Evolutionary conservation across 441 rosid species (phyloP).

Genomic region (Francoa sonchifolia): DNA sequence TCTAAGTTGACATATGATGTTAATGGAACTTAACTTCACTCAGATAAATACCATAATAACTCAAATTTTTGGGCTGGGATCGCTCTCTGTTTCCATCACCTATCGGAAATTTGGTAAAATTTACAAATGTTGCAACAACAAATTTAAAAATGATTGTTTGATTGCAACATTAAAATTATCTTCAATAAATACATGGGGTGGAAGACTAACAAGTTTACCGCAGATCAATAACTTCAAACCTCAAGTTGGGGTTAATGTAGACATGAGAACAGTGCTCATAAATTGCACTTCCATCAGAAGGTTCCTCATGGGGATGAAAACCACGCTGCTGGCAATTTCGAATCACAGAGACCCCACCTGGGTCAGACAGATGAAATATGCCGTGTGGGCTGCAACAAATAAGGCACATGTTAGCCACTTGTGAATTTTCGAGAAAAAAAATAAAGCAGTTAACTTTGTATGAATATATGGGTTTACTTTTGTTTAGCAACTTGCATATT

Average conservation of each 20-base stretch:
- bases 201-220: conserved; percentile 26
- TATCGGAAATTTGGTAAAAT: no score
- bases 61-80: no score
- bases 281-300: conserved; percentile 61
- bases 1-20: no score
- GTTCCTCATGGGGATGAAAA: conserved; percentile 94
- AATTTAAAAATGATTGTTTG: no score
- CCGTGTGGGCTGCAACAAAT: conserved; percentile 56
- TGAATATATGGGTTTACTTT: no score
- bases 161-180: neutral
- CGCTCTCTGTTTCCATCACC: no score
- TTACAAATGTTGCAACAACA: no score
- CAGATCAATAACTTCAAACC: conserved; percentile 71
- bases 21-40: no score
- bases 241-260: conserved; percentile 52
- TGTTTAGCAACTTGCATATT: no score
- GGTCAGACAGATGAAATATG: conserved; percentile 87
- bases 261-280: conserved; percentile 97
- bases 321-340: conserved; percentile 95
- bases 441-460: no score
- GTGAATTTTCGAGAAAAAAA: no score
- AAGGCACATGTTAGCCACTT: conserved; percentile 6
- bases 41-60: no score
- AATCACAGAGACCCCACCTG: conserved; percentile 70
- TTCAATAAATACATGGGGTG: neutral